Evolutionary conservation across 2,329 filamentous ascomycete species (phyloP), one percentile per base, ranked within the genome.

Genomic region (Phialophora chinensis): DNA sequence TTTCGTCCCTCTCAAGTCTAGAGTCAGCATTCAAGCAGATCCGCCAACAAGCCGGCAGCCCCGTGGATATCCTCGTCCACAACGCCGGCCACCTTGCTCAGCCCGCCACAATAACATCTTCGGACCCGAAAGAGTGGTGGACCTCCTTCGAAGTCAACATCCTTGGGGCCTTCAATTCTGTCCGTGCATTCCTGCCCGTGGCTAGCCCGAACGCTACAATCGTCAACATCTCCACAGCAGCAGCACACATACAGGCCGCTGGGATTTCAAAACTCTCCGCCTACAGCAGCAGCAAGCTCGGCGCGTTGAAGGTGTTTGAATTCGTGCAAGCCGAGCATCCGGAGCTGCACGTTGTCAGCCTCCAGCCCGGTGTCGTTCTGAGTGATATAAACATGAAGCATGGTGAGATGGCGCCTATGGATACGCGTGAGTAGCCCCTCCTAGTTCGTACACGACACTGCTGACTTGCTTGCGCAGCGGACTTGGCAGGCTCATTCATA

Each of bases 211-310:
- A 38, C 5, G 62, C 61, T 20, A 62, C 52, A 20, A 59, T 67
- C 12, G 25, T 68, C 42, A 60, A 68, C 25, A 50, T 66, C 33
- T 57, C 53, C n/a, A 61, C 66, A 5, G 63, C 33, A 3, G 55
- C 56, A 12, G 54, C 38, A 23, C 65, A 67, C 23, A 23, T 66
- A 10, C 47, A 47, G 14, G 12, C 61, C 11, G 38, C 64, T 2
- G n/a, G 38, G 3, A 47, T 50, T 6, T 10, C 52, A 11, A 29
- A 49, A 63, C 65, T 72, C 3, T 61, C 59, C 6, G 59, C 59
- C 20, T 84, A 84, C 70, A 73, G 76, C 11, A 74, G 76, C 0
- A 78, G 78, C 53, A 84, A 84, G 73, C 66, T 80, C 11, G 79
- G 78, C 0, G 72, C 75, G 0, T 74, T 76, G 55, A 81, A 79